Percentiles rank a stretch among this genome's conserved stretches.
Evolutionary conservation across 129 eudicot species (phyloP).

Genomic region (Glebionis coronaria): DNA sequence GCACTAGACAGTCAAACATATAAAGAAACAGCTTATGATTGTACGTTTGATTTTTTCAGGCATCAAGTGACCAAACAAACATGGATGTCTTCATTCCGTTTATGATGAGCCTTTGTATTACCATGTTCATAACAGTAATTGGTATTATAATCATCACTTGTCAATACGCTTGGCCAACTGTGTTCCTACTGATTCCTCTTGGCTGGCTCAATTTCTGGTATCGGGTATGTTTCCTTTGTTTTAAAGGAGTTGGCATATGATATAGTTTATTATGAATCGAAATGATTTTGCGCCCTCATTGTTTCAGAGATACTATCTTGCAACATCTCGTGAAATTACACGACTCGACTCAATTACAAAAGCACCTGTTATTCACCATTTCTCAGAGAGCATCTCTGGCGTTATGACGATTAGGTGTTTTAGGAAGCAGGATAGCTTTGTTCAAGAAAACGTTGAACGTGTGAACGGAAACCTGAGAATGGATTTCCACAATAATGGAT

Average conservation of each 20-base stretch:
- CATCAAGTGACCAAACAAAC: slow-evolving; percentile 82
- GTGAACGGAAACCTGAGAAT: slow-evolving; percentile 61
- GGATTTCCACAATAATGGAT: slow-evolving; percentile 75
- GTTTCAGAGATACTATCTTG: slow-evolving; percentile 64
- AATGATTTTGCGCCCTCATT: background rate
- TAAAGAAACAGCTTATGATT: background rate
- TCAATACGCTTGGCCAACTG: slow-evolving; percentile 86
- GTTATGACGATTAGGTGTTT: slow-evolving; percentile 83
- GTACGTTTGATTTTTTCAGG: slow-evolving; percentile 42
- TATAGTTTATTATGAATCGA: background rate
- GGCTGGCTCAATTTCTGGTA: slow-evolving; percentile 84
- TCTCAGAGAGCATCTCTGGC: slow-evolving; percentile 87
- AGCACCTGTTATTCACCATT: slow-evolving; percentile 86
- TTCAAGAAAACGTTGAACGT: slow-evolving; percentile 49
- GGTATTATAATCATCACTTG: slow-evolving; percentile 75
- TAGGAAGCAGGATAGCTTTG: slow-evolving; percentile 58
- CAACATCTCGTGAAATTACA: slow-evolving; percentile 82
- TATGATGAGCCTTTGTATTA: slow-evolving; percentile 35
- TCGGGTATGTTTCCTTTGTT: slow-evolving; percentile 51
- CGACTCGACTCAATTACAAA: slow-evolving; percentile 80
- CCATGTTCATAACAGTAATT: slow-evolving; percentile 48
- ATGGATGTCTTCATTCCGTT: slow-evolving; percentile 67
- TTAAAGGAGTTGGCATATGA: background rate
- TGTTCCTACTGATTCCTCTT: slow-evolving; percentile 66
- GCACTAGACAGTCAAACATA: background rate